These are phyloP conservation scores for Myxozyma vanderwaltii DNA, from an alignment of 805 yeast genomes.

Conservation along the genomic window DNA sequence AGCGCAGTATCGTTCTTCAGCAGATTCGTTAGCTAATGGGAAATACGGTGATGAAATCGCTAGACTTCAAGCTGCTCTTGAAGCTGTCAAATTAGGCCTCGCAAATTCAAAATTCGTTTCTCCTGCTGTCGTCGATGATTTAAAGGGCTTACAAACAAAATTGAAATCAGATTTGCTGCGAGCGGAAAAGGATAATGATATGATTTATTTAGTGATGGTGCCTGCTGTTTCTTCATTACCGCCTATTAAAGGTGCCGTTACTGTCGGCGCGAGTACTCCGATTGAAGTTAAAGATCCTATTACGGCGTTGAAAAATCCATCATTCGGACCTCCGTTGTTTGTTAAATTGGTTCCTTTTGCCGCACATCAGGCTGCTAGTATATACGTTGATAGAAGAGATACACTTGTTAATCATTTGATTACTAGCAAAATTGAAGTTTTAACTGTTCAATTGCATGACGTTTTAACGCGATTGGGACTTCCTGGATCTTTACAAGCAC, in stretches of 20 bases:
- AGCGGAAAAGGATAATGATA: slow-evolving; percentile 78
- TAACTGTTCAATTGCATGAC: slow-evolving; percentile 36
- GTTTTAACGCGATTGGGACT: slow-evolving; percentile 39
- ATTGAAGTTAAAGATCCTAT: slow-evolving; percentile 44
- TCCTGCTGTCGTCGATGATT: slow-evolving; percentile 53
- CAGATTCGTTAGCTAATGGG: slow-evolving; percentile 50
- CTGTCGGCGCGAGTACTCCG: slow-evolving; percentile 56
- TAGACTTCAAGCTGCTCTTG: slow-evolving; percentile 51
- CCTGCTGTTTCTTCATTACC: slow-evolving; percentile 52
- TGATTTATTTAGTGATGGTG: slow-evolving; percentile 69
- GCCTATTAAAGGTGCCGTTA: slow-evolving; percentile 51
- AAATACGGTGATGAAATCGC: slow-evolving; percentile 75
- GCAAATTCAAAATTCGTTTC: slow-evolving; percentile 49
- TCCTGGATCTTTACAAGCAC: slow-evolving; percentile 63
- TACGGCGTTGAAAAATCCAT: slow-evolving; percentile 32
- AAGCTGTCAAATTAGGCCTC: slow-evolving; percentile 45
- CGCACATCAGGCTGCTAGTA: slow-evolving; percentile 65
- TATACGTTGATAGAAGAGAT: slow-evolving; percentile 67
- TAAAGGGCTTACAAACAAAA: slow-evolving; percentile 52
- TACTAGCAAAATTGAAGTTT: slow-evolving; percentile 40
- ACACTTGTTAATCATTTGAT: slow-evolving; percentile 52
- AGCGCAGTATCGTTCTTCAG: slow-evolving; percentile 64
- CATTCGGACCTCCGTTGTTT: slow-evolving; percentile 48
- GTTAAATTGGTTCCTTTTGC: slow-evolving; percentile 65
- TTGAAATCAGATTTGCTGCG: slow-evolving; percentile 51